phyloP scores from a whole-genome alignment of 805 yeast species.

The Suhomyces xylopsoci region DNA sequence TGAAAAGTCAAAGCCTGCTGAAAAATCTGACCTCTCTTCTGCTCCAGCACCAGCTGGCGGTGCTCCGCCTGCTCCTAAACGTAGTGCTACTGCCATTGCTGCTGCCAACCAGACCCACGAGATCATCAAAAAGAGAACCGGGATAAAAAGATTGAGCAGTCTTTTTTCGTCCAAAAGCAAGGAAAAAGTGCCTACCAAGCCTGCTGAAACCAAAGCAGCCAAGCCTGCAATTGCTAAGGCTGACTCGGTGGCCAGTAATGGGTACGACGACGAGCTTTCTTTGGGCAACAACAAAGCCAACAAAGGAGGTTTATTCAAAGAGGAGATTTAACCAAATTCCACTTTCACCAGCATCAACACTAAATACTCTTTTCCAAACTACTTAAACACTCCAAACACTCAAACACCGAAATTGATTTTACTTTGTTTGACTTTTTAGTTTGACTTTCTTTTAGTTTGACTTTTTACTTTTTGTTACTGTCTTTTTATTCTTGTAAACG shows the following conservation, averaged over 20 bases:
- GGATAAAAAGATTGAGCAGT: slow-evolving; percentile 20
- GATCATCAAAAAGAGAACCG: slow-evolving; percentile 7
- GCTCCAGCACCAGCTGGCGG: background rate
- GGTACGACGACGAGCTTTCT: slow-evolving; percentile 30
- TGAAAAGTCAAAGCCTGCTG: too few relatives aligned
- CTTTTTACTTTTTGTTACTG: too few relatives aligned
- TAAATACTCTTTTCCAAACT: background rate
- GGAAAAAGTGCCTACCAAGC: background rate
- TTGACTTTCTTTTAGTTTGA: too few relatives aligned
- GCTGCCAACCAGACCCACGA: slow-evolving; percentile 5
- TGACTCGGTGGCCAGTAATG: slow-evolving; percentile 6
- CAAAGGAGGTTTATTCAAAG: slow-evolving; percentile 40
- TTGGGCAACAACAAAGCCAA: slow-evolving; percentile 21
- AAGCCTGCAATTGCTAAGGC: slow-evolving; percentile 1
- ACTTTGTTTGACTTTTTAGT: too few relatives aligned
- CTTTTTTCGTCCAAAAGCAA: slow-evolving; percentile 12
- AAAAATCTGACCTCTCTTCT: slow-evolving; percentile 1
- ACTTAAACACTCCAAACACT: too few relatives aligned
- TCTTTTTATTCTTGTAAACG: too few relatives aligned
- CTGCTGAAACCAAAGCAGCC: slow-evolving; percentile 4
- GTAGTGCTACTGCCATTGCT: slow-evolving; percentile 1
- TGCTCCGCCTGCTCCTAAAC: background rate
- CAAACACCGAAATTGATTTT: too few relatives aligned
- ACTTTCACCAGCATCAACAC: background rate
- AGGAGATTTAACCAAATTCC: slow-evolving; percentile 30